Base-by-base conservation (phyloP, 148 eudicot species). In the Polygonum maritimum region DNA sequence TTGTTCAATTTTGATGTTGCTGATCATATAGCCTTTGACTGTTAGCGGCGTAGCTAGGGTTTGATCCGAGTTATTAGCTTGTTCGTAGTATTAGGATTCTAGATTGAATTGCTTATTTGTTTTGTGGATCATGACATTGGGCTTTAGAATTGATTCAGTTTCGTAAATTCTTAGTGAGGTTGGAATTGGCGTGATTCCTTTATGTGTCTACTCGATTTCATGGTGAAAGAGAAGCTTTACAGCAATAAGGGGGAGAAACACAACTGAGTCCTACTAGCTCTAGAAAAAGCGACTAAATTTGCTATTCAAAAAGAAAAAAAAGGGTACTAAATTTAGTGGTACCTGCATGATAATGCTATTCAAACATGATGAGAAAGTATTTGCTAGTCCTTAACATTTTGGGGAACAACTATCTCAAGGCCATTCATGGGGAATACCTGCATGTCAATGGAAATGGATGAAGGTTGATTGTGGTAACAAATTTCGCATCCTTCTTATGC, bases 41-140 rank as follows among this genome's bases (percentile, higher is more conserved):
- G 69, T 31, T 62, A 62, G 11, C 69, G 31, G 36, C 40, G 16
- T 70, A 18, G 31, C 15, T 70, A 70, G 74, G 74, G 74, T 70
- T 70, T 67, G 60, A 54, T 54, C 38, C 38, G 16, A 10, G 38
- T 14, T 60, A 8, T 26, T 60, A 10, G 69, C 15, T 10, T 60
- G 36, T 12, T 10, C 39, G 31, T 60, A 26, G 35, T 60, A 22
- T 26, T 21, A 7, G 69, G 31, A 60, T 10, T 60, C 36, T 26
- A 11, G 69, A 60, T 31, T 4, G 69, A 60, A 60, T 60, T 60
- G 38, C 31, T 26, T 60, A 15, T 60, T 11, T 11, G 38, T 54
- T 16, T 4, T 1, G 26, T 54, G 21, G 67, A 26, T 60, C 36
- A 12, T 60, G 9, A 60, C 16, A 26, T 58, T 26, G 15, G 16